Evolutionary conservation across 306 rosid genomes (phyloP).

Genomic region (Quercus suber): DNA sequence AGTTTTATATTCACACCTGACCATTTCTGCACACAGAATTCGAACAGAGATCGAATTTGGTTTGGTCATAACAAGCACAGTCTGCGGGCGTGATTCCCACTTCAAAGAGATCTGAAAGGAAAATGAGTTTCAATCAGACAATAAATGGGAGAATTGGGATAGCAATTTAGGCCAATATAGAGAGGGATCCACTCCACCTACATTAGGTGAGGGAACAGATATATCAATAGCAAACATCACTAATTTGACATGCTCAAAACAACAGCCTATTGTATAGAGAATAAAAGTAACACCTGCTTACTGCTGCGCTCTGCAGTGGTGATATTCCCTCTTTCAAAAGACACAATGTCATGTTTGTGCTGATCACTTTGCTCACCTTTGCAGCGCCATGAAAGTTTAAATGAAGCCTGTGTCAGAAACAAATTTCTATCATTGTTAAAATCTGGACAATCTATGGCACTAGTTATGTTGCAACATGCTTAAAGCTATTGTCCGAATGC

Average conservation of each 20-base stretch:
- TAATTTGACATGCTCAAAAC: slow-evolving; percentile 11
- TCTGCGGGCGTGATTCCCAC: slow-evolving; percentile 94
- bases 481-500: not conserved
- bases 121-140: slow-evolving; percentile 35
- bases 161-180: not conserved
- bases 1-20: slow-evolving; percentile 56
- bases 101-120: slow-evolving; percentile 84
- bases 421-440: slow-evolving; percentile 9
- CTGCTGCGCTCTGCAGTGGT: slow-evolving; percentile 96
- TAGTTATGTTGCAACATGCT: slow-evolving; percentile 2
- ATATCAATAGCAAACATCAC: not conserved
- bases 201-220: not conserved
- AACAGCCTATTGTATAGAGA: slow-evolving; percentile 17
- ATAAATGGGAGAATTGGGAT: not conserved
- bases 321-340: slow-evolving; percentile 93
- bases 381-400: slow-evolving; percentile 89
- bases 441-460: not conserved
- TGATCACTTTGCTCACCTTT: slow-evolving; percentile 84
- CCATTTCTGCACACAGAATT: slow-evolving; percentile 79
- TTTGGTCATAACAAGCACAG: slow-evolving; percentile 84
- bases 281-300: slow-evolving; percentile 67
- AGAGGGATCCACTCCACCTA: not conserved
- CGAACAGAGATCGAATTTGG: slow-evolving; percentile 87
- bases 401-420: slow-evolving; percentile 65
- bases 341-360: slow-evolving; percentile 87